A percentile compares a stretch with the other conserved stretches of the same genome.
Conservation (phyloP, 192 early-diverging fungal species). For the Phycomyces blakesleeanus region DNA sequence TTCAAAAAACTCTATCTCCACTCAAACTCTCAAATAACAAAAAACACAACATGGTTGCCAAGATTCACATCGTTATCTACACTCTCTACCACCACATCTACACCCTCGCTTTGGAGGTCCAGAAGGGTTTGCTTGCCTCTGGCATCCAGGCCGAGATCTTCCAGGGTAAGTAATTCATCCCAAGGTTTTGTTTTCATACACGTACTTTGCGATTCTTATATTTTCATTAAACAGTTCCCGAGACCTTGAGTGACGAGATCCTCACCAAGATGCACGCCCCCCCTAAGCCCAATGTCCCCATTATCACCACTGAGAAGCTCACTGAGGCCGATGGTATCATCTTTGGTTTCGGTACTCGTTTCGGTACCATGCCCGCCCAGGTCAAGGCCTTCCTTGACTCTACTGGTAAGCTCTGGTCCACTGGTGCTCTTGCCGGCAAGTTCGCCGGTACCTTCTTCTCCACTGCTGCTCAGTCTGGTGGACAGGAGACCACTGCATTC, state of each 20-base stretch:
- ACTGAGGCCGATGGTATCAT: slow-evolving; percentile 50
- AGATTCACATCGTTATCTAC: slow-evolving; percentile 33
- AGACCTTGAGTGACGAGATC: slow-evolving; percentile 55
- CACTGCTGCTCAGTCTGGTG: slow-evolving; percentile 70
- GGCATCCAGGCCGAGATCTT: slow-evolving; percentile 35
- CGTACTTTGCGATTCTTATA: too few relatives aligned
- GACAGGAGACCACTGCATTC: slow-evolving; percentile 72
- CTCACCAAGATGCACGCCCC: slow-evolving; percentile 50
- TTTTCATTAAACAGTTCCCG: slow-evolving; percentile 26
- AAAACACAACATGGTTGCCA: slow-evolving; percentile 16
- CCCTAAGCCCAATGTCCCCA: slow-evolving; percentile 42
- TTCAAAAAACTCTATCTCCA: neutral
- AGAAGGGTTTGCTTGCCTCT: slow-evolving; percentile 58
- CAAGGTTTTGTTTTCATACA: neutral
- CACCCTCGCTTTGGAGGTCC: slow-evolving; percentile 59
- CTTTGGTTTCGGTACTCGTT: slow-evolving; percentile 65
- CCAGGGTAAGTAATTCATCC: slow-evolving; percentile 26
- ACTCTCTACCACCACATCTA: slow-evolving; percentile 63
- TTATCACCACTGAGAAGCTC: slow-evolving; percentile 38
- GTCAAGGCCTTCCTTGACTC: slow-evolving; percentile 54
- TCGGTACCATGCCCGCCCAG: slow-evolving; percentile 69
- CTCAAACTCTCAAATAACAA: neutral
- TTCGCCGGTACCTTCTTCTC: slow-evolving; percentile 72
- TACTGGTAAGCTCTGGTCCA: slow-evolving; percentile 36
- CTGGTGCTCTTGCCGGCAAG: slow-evolving; percentile 63